These are phyloP conservation scores for Jaltomata sinuosa DNA, from an alignment of 257 asterid species.

Conservation along the genomic window DNA sequence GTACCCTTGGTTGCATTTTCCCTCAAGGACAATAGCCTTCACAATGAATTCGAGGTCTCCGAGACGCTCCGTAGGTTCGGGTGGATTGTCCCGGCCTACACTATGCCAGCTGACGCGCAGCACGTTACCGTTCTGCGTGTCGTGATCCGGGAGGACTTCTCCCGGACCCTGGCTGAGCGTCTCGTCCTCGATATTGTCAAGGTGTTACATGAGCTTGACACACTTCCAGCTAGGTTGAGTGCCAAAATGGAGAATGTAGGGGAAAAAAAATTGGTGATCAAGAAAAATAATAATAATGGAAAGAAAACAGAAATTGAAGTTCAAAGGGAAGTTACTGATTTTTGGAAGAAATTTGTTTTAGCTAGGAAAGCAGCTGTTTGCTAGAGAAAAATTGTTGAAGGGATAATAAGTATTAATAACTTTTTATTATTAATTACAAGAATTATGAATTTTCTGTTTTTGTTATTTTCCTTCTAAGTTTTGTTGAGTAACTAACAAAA, in stretches of 20 bases:
- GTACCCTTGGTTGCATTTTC: conserved; percentile 29
- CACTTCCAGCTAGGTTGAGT: conserved; percentile 4
- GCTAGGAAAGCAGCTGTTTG: conserved; percentile 10
- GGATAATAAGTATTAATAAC: not conserved
- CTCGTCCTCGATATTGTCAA: conserved; percentile 14
- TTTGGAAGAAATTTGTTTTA: conserved; percentile 22
- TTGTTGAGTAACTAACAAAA: not conserved
- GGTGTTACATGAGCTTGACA: conserved; percentile 18
- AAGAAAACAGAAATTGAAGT: conserved; percentile 16
- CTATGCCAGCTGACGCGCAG: conserved; percentile 28
- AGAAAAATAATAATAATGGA: not conserved
- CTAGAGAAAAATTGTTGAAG: not conserved
- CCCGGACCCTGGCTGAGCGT: conserved; percentile 18
- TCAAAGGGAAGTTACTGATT: conserved; percentile 14
- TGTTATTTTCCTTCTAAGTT: not conserved
- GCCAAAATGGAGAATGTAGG: not conserved
- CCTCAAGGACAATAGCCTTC: conserved; percentile 16
- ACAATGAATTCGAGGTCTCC: conserved; percentile 21
- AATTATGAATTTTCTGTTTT: not conserved
- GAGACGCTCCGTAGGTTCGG: conserved; percentile 21
- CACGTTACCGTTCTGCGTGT: conserved; percentile 23
- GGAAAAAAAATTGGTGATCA: not conserved
- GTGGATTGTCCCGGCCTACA: conserved; percentile 28
- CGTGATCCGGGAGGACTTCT: conserved; percentile 23
- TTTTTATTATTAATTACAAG: not conserved